phyloP scores from a whole-genome alignment of 257 asterid species.

The Craterostigma plantagineum region DNA sequence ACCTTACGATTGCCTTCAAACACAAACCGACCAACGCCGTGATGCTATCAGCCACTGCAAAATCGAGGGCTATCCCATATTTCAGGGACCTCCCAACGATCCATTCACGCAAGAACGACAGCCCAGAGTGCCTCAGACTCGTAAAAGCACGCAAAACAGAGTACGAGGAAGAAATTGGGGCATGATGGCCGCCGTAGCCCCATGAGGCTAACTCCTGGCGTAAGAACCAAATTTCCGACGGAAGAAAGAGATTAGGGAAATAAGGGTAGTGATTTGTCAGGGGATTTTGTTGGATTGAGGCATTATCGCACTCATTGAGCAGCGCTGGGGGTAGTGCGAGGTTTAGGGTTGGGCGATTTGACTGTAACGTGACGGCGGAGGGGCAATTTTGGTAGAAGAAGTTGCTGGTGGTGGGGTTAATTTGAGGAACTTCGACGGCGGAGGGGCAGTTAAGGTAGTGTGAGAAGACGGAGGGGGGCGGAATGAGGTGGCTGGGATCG shows the following conservation, averaged over 20 bases:
- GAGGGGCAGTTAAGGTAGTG: slow-evolving; percentile 58
- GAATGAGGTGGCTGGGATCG: slow-evolving; percentile 48
- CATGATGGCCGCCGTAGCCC: slow-evolving; percentile 25
- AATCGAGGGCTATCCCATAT: slow-evolving; percentile 50
- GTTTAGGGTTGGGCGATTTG: slow-evolving; percentile 21
- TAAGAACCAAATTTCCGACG: slow-evolving; percentile 65
- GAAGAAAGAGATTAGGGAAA: slow-evolving; percentile 31
- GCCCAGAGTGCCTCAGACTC: slow-evolving; percentile 15
- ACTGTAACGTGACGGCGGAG: slow-evolving; percentile 37
- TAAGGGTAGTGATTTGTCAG: slow-evolving; percentile 5
- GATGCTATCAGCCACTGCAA: slow-evolving; percentile 42
- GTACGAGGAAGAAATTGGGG: slow-evolving; percentile 34
- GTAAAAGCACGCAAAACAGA: slow-evolving; percentile 33
- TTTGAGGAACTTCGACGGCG: slow-evolving; percentile 18
- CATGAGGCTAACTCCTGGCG: slow-evolving; percentile 38
- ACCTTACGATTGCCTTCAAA: slow-evolving; percentile 34
- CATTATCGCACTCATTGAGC: slow-evolving; percentile 27
- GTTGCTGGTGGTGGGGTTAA: slow-evolving; percentile 17
- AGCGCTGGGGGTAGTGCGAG: slow-evolving; percentile 31
- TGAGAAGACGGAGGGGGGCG: slow-evolving; percentile 56
- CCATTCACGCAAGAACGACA: slow-evolving; percentile 34
- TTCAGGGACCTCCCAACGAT: slow-evolving; percentile 32
- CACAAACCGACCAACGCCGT: slow-evolving; percentile 43
- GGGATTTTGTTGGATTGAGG: slow-evolving; percentile 1
- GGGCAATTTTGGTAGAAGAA: slow-evolving; percentile 57